These are phyloP conservation scores for Debaryomyces tyrocola DNA, from an alignment of 805 yeast genomes.

Conservation along the genomic window DNA sequence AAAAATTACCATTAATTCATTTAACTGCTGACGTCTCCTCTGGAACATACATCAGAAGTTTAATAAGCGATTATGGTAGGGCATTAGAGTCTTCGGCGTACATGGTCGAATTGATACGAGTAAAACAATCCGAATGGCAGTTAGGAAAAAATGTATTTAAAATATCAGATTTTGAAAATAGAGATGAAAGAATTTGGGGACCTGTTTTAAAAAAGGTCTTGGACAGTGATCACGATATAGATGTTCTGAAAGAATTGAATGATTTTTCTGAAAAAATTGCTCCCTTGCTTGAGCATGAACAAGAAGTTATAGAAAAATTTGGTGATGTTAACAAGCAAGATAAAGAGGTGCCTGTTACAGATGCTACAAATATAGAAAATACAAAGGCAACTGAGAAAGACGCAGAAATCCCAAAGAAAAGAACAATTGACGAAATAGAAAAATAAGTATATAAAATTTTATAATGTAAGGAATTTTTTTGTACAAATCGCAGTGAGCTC, in stretches of 20 bases:
- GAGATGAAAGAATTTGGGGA: slow-evolving; percentile 69
- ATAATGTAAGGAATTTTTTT: too few species aligned
- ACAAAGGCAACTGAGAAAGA: slow-evolving; percentile 2
- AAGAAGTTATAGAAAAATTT: slow-evolving; percentile 5
- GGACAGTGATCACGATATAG: slow-evolving; percentile 28
- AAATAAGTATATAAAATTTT: background rate
- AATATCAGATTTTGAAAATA: slow-evolving; percentile 61
- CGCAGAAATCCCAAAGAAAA: slow-evolving; percentile 11
- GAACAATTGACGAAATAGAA: slow-evolving; percentile 21
- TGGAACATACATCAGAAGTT: slow-evolving; percentile 91
- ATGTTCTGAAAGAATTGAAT: slow-evolving; percentile 25
- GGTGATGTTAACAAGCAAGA: slow-evolving; percentile 3
- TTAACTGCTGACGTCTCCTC: slow-evolving; percentile 82
- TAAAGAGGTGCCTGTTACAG: slow-evolving; percentile 1
- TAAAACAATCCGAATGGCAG: slow-evolving; percentile 82
- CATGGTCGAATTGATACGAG: slow-evolving; percentile 80
- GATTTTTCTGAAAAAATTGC: slow-evolving; percentile 2
- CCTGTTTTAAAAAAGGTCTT: slow-evolving; percentile 58
- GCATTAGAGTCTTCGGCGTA: slow-evolving; percentile 79
- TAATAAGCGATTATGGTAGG: slow-evolving; percentile 85
- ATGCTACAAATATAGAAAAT: background rate
- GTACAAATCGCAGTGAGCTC: too few species aligned
- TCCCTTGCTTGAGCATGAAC: slow-evolving; percentile 9
- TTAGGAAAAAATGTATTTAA: slow-evolving; percentile 68
- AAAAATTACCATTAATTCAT: slow-evolving; percentile 67